Evolutionary conservation across 352 stramenopile genomes (phyloP).

Genomic region (Blastocystis sp.): DNA sequence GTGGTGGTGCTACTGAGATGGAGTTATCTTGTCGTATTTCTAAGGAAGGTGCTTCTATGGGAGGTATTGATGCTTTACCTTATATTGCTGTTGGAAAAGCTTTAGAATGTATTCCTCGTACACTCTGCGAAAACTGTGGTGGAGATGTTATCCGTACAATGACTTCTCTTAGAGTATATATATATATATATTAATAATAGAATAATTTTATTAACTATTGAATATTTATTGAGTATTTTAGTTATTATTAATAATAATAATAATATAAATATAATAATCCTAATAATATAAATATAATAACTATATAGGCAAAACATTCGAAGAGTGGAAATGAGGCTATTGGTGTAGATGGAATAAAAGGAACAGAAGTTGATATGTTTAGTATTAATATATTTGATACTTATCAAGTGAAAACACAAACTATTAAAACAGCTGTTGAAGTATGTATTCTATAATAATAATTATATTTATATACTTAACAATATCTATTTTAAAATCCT

Average conservation of each 20-base stretch:
- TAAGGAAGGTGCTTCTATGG: slow-evolving; percentile 63
- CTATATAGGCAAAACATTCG: slow-evolving; percentile 15
- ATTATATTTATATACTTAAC: too few species aligned
- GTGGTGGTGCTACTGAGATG: slow-evolving; percentile 92
- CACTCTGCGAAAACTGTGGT: slow-evolving; percentile 93
- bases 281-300: neutral
- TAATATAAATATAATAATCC: neutral
- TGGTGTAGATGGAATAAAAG: slow-evolving; percentile 59
- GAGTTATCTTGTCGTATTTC: slow-evolving; percentile 65
- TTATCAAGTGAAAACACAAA: slow-evolving; percentile 98
- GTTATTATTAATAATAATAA: neutral
- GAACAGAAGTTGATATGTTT: slow-evolving; percentile 74
- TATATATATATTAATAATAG: slow-evolving; percentile 43
- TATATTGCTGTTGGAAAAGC: slow-evolving; percentile 85
- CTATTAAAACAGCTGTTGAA: slow-evolving; percentile 98
- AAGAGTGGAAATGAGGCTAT: slow-evolving; percentile 47
- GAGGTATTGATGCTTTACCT: slow-evolving; percentile 85
- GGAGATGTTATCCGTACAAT: slow-evolving; percentile 90
- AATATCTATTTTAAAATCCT: neutral
- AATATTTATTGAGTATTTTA: neutral
- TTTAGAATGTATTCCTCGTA: slow-evolving; percentile 95
- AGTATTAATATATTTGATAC: slow-evolving; percentile 91
- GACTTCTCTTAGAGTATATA: slow-evolving; percentile 69
- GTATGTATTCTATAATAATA: slow-evolving; percentile 78
- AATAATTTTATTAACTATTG: slow-evolving; percentile 46